Percentiles rank a stretch among this genome's conserved stretches.
Evolutionary conservation across 306 rosid species (phyloP).

Genomic region (Senna siamea): DNA sequence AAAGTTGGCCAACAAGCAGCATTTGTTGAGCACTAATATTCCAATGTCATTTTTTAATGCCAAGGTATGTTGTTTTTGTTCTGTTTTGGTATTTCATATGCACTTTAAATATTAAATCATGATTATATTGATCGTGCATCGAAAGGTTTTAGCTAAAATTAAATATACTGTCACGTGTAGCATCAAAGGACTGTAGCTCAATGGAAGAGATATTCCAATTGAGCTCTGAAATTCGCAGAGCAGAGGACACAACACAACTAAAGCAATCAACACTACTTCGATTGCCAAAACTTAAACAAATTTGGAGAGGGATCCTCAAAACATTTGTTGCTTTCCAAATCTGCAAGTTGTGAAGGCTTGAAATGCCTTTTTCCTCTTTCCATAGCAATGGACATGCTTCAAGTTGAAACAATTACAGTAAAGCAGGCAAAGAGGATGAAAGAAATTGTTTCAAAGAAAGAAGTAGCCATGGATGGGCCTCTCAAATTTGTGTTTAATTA

Average conservation of each 20-base stretch:
- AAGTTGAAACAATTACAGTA: background rate
- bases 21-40: too few relatives aligned
- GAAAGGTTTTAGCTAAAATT: too few relatives aligned
- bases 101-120: too few relatives aligned
- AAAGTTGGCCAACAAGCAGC: too few relatives aligned
- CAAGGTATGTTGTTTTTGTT: too few relatives aligned
- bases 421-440: constrained; percentile 15
- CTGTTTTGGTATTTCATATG: too few relatives aligned
- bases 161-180: too few relatives aligned
- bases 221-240: background rate
- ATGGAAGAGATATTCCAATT: background rate
- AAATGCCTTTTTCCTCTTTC: background rate
- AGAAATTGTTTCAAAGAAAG: background rate
- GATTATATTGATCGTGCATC: too few relatives aligned
- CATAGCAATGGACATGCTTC: background rate
- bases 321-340: too few relatives aligned
- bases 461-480: background rate
- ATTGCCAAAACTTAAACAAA: background rate
- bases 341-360: background rate
- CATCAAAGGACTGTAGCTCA: background rate
- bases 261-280: background rate
- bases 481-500: constrained; percentile 14
- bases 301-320: background rate
- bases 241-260: background rate
- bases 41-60: too few relatives aligned